Base-by-base conservation (phyloP, 176 grass and related monocot species). In the Alopecurus myosuroides region DNA sequence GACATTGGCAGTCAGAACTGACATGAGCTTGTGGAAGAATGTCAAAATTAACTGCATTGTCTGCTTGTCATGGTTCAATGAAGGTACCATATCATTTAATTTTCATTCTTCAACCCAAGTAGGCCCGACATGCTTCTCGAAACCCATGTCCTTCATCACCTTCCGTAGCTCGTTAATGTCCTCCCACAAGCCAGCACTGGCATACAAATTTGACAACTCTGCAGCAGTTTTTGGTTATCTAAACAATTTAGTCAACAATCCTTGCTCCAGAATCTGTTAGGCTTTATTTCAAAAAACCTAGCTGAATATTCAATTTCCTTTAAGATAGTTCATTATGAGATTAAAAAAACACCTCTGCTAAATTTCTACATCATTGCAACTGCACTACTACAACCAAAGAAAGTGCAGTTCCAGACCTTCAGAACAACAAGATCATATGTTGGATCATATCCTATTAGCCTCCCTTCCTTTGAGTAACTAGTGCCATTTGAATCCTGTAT, bases 391-490 rank as follows among this genome's bases (percentile, higher is more conserved):
- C 39, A 88, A 29, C 9, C 58, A 90, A 15, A 93, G 85, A 81
- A 60, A 36, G 56, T 67, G 34, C 34, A 78, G 28, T 78, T 76
- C 8, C 64, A 68, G 45, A 94, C 92, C 92, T 94, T 97, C 76
- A 97, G 72, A 73, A 94, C 86, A 76, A 90, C 92, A 82, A 97
- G 92, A 90, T 97, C 94, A 83, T 85, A 90, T 20, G 90, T 77
- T 71, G 85, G 77, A 90, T 97, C 92, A 80, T 76, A 91, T 53
- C 94, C 94, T 85, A 94, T 66, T 85, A 92, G 85, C 65, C 64
- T 94, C 65, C 80, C 94, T 58, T 94, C 92, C 72, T 83, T 92
- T 26, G 88, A 81, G 80, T 88, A 94, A 71, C 88, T 92, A 49
- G 74, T 88, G 19, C 94, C 92, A 64, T 17, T 87, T 33, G 86